phyloP scores from a whole-genome alignment of 2,329 filamentous ascomycete species.

The Amauroascus niger region DNA sequence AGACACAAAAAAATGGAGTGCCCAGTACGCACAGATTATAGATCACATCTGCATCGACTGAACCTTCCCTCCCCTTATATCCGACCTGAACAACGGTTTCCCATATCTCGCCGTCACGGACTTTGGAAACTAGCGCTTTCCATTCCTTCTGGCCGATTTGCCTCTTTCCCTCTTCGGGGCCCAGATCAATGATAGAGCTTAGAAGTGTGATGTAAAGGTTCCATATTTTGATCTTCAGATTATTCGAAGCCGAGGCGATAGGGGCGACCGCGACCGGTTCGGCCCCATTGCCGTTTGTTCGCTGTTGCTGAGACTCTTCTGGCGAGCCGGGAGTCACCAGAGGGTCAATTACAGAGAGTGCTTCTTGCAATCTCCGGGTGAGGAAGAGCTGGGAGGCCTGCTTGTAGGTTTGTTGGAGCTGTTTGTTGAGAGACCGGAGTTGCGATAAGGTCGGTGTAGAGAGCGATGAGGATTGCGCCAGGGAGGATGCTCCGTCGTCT shows the following conservation, averaged over 20 bases:
- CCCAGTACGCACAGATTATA: conserved; percentile 39
- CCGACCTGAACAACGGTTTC: conserved; percentile 80
- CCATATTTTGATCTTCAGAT: conserved; percentile 90
- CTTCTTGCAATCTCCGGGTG: conserved; percentile 84
- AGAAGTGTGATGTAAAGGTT: conserved; percentile 90
- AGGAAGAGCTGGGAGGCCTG: conserved; percentile 90
- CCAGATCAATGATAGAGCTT: conserved; percentile 82
- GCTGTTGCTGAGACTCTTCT: conserved; percentile 25
- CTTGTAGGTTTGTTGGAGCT: conserved; percentile 85
- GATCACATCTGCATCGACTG: conserved; percentile 90
- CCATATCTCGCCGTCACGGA: conserved; percentile 87
- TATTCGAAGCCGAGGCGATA: conserved; percentile 67
- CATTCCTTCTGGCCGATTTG: conserved; percentile 79
- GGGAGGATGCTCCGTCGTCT: conserved; percentile 25
- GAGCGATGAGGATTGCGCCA: conserved; percentile 45
- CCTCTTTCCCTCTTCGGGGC: conserved; percentile 79
- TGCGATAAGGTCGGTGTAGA: conserved; percentile 59
- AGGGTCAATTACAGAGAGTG: conserved; percentile 72
- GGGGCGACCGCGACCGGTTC: conserved; percentile 52
- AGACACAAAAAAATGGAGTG: conserved; percentile 11
- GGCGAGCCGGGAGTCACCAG: conserved; percentile 55
- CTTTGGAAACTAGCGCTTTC: conserved; percentile 70
- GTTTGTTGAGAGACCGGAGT: conserved; percentile 47
- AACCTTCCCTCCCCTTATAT: conserved; percentile 78
- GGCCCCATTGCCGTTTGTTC: conserved; percentile 41